These are phyloP conservation scores for Lepidopterella palustris DNA, from an alignment of 495 filamentous ascomycete species.

Conservation along the genomic window DNA sequence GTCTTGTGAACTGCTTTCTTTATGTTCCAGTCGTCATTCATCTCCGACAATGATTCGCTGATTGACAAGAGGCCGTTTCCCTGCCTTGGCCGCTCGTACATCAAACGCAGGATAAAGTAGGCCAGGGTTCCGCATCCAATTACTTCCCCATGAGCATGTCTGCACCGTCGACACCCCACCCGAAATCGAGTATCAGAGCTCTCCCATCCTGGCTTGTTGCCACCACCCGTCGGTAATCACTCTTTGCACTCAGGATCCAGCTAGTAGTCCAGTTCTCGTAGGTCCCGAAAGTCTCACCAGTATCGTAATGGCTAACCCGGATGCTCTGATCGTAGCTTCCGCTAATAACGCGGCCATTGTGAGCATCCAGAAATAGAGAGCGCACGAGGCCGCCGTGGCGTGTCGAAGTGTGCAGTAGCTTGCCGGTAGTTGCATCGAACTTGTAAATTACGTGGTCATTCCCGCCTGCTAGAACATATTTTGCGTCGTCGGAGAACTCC, in stretches of 20 bases:
- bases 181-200: constrained; percentile 86
- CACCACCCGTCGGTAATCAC: constrained; percentile 87
- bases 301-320: constrained; percentile 80
- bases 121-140: not conserved
- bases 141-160: constrained; percentile 9
- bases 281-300: constrained; percentile 63
- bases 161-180: constrained; percentile 36
- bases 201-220: constrained; percentile 90
- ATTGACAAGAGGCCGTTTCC: too few species aligned
- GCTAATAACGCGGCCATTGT: constrained; percentile 75
- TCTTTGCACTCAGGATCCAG: constrained; percentile 93
- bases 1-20: too few species aligned
- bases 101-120: too few species aligned
- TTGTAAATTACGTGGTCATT: constrained; percentile 92
- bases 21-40: too few species aligned
- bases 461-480: constrained; percentile 82
- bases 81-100: too few species aligned
- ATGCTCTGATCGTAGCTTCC: constrained; percentile 93
- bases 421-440: constrained; percentile 85
- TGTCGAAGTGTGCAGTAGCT: constrained; percentile 65
- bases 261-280: constrained; percentile 88
- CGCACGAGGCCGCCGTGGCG: constrained; percentile 80
- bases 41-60: too few species aligned
- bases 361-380: constrained; percentile 77
- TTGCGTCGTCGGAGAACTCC: constrained; percentile 87